Evolutionary conservation across 1,284 basidiomycete species (phyloP).

Genomic region (Agroathelia rolfsii): DNA sequence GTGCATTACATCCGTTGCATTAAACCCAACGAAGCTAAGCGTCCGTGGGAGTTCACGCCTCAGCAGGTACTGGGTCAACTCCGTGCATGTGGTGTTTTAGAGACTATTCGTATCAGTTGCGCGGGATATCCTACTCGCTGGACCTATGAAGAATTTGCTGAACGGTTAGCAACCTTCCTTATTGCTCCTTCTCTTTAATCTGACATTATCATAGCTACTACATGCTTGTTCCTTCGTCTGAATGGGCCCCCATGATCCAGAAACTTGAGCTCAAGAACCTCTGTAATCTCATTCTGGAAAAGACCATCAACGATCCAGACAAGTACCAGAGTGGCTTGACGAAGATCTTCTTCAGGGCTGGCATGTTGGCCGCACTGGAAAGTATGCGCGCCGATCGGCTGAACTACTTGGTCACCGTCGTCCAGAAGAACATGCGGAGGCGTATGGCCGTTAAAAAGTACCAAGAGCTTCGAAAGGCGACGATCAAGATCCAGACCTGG

Average conservation of each 20-base stretch:
- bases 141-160: slow-evolving; percentile 99
- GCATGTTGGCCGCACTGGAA: slow-evolving; percentile 97
- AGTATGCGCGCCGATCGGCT: slow-evolving; percentile 81
- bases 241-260: slow-evolving; percentile 80
- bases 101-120: slow-evolving; percentile 98
- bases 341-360: slow-evolving; percentile 99
- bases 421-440: slow-evolving; percentile 95
- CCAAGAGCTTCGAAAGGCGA: slow-evolving; percentile 56
- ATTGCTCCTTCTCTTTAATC: too few species aligned
- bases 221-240: slow-evolving; percentile 83
- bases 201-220: slow-evolving; percentile 66
- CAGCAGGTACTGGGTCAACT: slow-evolving; percentile 95
- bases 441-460: slow-evolving; percentile 81
- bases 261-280: slow-evolving; percentile 72
- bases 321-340: slow-evolving; percentile 96
- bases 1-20: slow-evolving; percentile 99
- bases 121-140: slow-evolving; percentile 98
- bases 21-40: slow-evolving; percentile 97
- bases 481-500: slow-evolving; percentile 88
- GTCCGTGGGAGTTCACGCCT: slow-evolving; percentile 94
- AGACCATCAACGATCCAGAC: slow-evolving; percentile 85
- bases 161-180: slow-evolving; percentile 61
- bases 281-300: slow-evolving; percentile 80
- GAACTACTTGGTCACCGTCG: slow-evolving; percentile 85
- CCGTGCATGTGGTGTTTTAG: slow-evolving; percentile 96